These are phyloP conservation scores for Spizellomyces sp. DNA, from an alignment of 192 early-diverging fungal species.

Conservation along the genomic window DNA sequence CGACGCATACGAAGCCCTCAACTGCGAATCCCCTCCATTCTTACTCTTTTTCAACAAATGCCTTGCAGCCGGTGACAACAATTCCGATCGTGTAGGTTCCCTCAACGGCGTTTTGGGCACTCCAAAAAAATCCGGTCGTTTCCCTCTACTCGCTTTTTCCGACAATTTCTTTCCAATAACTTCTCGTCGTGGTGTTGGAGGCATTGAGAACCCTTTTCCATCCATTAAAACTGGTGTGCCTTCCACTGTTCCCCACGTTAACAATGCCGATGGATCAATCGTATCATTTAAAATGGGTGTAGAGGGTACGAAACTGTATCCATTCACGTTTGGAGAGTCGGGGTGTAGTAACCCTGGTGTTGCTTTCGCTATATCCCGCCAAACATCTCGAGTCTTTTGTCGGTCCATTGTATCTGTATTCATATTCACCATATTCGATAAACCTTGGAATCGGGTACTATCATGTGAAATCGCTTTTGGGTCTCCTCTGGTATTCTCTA, in stretches of 20 bases:
- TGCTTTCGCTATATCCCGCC: slow-evolving; percentile 48
- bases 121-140: no score
- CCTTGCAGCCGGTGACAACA: no score
- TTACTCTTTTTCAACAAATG: no score
- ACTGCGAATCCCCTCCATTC: no score
- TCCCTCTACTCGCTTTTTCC: background rate
- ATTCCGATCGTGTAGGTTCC: no score
- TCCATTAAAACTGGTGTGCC: slow-evolving; percentile 75
- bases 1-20: no score
- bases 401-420: slow-evolving; percentile 26
- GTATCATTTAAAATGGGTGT: slow-evolving; percentile 65
- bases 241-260: slow-evolving; percentile 88
- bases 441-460: slow-evolving; percentile 51
- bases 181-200: slow-evolving; percentile 64
- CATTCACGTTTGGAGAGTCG: slow-evolving; percentile 24
- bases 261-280: slow-evolving; percentile 67
- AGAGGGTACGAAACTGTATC: slow-evolving; percentile 65
- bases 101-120: no score
- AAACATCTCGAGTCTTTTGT: slow-evolving; percentile 42
- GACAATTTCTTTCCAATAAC: background rate
- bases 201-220: slow-evolving; percentile 54
- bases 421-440: background rate
- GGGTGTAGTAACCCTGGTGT: slow-evolving; percentile 52
- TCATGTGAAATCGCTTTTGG: slow-evolving; percentile 61
- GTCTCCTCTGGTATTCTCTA: background rate